A percentile compares a stretch with the other conserved stretches of the same genome.
phyloP scores from a whole-genome alignment of 129 eudicot species.

The Artemisia annua region DNA sequence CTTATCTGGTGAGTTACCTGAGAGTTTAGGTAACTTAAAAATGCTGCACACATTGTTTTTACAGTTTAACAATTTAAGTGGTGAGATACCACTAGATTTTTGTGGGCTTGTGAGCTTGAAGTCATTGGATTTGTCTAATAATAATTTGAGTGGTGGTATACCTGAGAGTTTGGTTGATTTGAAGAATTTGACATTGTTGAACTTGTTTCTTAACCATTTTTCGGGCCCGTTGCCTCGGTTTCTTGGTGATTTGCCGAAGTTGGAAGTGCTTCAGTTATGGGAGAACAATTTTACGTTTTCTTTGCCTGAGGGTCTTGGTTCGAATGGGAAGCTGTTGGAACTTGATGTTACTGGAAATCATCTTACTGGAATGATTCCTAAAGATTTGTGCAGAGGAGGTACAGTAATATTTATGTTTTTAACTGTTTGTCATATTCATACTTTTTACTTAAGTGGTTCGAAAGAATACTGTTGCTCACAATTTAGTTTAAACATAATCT shows the following conservation, averaged over 20 bases:
- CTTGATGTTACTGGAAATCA: slow-evolving; percentile 70
- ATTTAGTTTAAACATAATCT: no score
- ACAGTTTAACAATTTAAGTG: slow-evolving; percentile 62
- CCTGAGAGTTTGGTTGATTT: slow-evolving; percentile 51
- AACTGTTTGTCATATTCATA: neutral
- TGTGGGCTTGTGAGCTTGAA: slow-evolving; percentile 53
- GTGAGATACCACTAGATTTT: slow-evolving; percentile 59
- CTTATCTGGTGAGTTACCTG: slow-evolving; percentile 77
- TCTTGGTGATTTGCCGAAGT: slow-evolving; percentile 65
- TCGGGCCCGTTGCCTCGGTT: slow-evolving; percentile 66
- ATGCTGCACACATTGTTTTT: slow-evolving; percentile 61
- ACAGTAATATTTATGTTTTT: neutral
- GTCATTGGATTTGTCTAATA: slow-evolving; percentile 69
- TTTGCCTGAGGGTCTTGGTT: slow-evolving; percentile 69
- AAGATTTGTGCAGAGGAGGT: slow-evolving; percentile 60
- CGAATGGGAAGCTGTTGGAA: slow-evolving; percentile 44
- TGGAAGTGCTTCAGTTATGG: slow-evolving; percentile 77
- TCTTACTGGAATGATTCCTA: slow-evolving; percentile 71
- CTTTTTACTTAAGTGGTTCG: neutral
- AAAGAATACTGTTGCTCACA: no score
- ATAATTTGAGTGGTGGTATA: slow-evolving; percentile 61
- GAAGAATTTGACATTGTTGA: slow-evolving; percentile 58
- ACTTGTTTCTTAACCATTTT: slow-evolving; percentile 61
- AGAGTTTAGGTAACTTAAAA: slow-evolving; percentile 58
- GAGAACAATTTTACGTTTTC: slow-evolving; percentile 69